phyloP scores from a whole-genome alignment of 2,329 filamentous ascomycete species.

The Ceratocystiopsis brevicomis region DNA sequence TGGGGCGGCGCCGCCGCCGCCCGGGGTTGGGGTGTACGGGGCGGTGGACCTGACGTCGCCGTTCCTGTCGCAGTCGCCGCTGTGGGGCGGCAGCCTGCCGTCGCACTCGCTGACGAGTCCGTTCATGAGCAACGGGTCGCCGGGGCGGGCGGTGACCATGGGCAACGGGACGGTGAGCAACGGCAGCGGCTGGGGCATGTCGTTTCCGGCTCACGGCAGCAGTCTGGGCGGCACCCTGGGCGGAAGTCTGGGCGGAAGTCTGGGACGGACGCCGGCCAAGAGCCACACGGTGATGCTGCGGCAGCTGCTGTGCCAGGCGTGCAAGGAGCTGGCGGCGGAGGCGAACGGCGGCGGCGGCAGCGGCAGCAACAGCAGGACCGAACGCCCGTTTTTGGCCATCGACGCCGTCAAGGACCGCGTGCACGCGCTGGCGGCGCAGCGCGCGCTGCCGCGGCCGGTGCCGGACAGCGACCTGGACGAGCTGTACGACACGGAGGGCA shows the following conservation, averaged over 20 bases:
- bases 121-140: background rate
- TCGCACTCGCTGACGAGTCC: background rate
- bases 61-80: constrained; percentile 8
- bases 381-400: constrained; percentile 44
- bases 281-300: constrained; percentile 52
- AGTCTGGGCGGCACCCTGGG: constrained; percentile 15
- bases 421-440: constrained; percentile 23
- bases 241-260: constrained; percentile 11
- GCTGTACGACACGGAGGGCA: constrained; percentile 83
- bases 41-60: constrained; percentile 4
- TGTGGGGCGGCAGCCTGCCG: constrained; percentile 4
- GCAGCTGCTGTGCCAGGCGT: constrained; percentile 58
- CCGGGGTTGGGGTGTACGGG: background rate
- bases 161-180: background rate
- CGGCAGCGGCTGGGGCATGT: background rate
- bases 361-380: constrained; percentile 23
- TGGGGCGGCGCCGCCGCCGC: too few relatives aligned
- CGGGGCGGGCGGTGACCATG: too few relatives aligned
- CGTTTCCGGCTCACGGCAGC: too few relatives aligned
- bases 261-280: constrained; percentile 27
- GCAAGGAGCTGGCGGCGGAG: constrained; percentile 34
- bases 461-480: constrained; percentile 53
- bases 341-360: constrained; percentile 3
- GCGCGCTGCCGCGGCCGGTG: constrained; percentile 18
- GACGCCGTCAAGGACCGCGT: constrained; percentile 46